Conservation (phyloP, 352 stramenopile species). For the Vaucheria bursata region DNA sequence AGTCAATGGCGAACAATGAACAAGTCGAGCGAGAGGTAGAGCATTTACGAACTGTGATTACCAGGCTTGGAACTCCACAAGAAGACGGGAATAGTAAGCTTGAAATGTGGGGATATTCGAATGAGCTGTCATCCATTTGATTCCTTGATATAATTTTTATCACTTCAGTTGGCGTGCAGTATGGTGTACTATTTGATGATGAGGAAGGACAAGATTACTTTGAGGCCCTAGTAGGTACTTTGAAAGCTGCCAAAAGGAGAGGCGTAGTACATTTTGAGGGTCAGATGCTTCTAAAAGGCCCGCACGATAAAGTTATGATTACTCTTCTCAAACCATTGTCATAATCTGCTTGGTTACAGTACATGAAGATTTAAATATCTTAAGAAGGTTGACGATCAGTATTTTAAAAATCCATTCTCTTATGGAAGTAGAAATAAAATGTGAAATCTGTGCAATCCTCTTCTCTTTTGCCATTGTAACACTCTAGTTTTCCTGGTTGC, state of each 20-base stretch:
- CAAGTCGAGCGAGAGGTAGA: slow-evolving; percentile 34
- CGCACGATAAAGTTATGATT: slow-evolving; percentile 29
- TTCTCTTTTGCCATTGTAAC: no score
- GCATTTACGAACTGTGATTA: slow-evolving; percentile 25
- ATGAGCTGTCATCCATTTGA: no score
- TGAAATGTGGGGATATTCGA: no score
- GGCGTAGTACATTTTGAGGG: slow-evolving; percentile 33
- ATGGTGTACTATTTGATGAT: slow-evolving; percentile 33
- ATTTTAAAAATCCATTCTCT: no score
- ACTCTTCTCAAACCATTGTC: slow-evolving; percentile 29
- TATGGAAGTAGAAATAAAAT: no score
- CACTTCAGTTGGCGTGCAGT: slow-evolving; percentile 14
- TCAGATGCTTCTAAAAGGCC: slow-evolving; percentile 34
- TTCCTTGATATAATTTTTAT: no score
- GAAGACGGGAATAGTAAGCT: slow-evolving; percentile 28
- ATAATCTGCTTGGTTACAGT: no score
- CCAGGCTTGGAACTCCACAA: slow-evolving; percentile 16
- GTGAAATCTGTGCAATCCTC: no score
- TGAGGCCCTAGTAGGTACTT: slow-evolving; percentile 30
- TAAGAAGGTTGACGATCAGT: no score
- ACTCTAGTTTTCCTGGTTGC: no score
- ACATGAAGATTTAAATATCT: no score
- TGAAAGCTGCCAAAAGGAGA: slow-evolving; percentile 30
- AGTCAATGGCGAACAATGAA: slow-evolving; percentile 24
- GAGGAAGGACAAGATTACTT: slow-evolving; percentile 39